Evolutionary conservation across 176 grass and related monocot species (phyloP).

Genomic region (Phoenix dactylifera): DNA sequence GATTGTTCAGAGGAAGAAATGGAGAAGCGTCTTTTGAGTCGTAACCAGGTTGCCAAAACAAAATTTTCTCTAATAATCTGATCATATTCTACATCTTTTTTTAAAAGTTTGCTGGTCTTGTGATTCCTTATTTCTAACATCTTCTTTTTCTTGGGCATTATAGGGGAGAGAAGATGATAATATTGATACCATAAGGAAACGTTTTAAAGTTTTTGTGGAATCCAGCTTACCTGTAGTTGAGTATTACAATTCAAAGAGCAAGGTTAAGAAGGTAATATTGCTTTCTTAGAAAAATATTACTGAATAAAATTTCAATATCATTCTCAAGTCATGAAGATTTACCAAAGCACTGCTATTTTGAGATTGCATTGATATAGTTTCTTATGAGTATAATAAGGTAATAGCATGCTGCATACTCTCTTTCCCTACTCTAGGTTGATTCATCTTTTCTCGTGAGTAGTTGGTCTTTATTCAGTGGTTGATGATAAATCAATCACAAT

Average conservation of each 20-base stretch:
- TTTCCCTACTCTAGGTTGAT: no score
- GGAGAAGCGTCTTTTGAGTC: slow-evolving; percentile 72
- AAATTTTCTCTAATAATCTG: slow-evolving; percentile 1
- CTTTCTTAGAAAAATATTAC: background rate
- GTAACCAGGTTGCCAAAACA: slow-evolving; percentile 59
- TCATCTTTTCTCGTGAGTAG: no score
- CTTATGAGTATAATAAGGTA: no score
- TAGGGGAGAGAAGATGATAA: slow-evolving; percentile 99
- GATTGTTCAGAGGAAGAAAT: slow-evolving; percentile 90
- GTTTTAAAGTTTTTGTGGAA: slow-evolving; percentile 82
- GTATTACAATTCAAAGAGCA: slow-evolving; percentile 46
- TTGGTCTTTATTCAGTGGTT: no score
- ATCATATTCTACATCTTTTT: background rate
- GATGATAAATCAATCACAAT: no score
- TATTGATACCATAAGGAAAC: slow-evolving; percentile 90
- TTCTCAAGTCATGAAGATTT: slow-evolving; percentile 5
- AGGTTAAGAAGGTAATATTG: slow-evolving; percentile 69
- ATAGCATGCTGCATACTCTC: no score
- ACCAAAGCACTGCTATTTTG: slow-evolving; percentile 12
- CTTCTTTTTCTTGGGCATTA: slow-evolving; percentile 19
- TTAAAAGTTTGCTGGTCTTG: background rate
- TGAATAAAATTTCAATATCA: background rate
- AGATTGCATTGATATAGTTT: no score
- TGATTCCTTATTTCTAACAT: slow-evolving; percentile 19
- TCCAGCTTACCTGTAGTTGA: slow-evolving; percentile 93